Conservation (phyloP, 441 rosid species). For the Viola pubescens region DNA sequence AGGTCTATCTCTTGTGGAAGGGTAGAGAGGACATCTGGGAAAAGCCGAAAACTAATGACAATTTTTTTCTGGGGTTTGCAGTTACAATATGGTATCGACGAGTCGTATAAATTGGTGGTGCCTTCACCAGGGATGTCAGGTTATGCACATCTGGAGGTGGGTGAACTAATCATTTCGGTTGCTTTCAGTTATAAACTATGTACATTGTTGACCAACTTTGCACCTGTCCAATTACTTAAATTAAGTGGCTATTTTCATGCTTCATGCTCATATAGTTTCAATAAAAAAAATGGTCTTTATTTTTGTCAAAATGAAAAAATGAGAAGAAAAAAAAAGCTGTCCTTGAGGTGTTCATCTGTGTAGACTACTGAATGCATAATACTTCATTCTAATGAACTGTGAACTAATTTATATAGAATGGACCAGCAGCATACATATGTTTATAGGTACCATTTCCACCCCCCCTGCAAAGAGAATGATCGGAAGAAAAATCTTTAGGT, state of each 20-base stretch:
- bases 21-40: background rate
- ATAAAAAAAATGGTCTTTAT: background rate
- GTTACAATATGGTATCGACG: conserved; percentile 55
- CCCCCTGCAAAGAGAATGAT: too few species aligned
- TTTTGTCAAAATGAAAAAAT: background rate
- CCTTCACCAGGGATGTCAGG: conserved; percentile 35
- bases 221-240: conserved; percentile 1
- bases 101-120: conserved; percentile 53
- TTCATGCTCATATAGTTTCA: background rate
- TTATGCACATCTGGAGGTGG: conserved; percentile 53
- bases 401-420: too few species aligned
- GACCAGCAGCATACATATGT: too few species aligned
- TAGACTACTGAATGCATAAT: too few species aligned
- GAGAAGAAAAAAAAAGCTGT: background rate
- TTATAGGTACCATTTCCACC: too few species aligned
- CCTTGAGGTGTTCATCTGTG: too few species aligned
- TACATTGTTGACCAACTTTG: background rate
- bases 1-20: background rate
- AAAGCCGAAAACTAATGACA: background rate
- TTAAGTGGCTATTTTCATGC: background rate
- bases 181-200: background rate
- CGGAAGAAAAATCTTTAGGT: too few species aligned
- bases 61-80: conserved; percentile 16
- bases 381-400: too few species aligned
- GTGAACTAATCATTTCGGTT: conserved; percentile 1